Base-by-base conservation (phyloP, 2,329 filamentous ascomycete species). In the Xylariaceae sp. region DNA sequence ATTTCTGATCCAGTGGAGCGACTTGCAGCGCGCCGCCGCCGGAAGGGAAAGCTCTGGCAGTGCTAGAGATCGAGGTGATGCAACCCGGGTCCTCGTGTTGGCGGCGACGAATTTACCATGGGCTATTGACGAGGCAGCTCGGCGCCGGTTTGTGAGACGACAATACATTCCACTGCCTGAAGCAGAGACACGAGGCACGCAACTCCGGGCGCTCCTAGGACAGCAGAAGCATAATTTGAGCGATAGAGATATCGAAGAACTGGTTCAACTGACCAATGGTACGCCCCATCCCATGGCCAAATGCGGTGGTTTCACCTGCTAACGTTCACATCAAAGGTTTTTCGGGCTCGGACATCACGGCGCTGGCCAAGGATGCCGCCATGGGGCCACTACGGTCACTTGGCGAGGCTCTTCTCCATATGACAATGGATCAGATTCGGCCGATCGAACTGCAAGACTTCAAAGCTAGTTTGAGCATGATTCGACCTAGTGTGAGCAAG, bases 141-240 rank as follows among this genome's bases (percentile, higher is more conserved):
- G 93, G 47, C 76, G 93, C 45, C 77, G 93, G 40, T 98, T 98
- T 62, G 92, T 96, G 12, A 76, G 93, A 52, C 79, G 93, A 48
- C 93, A 97, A 66, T 98, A 98, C 64, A 98, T 98, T 49, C 92
- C 93, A 1, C 69, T 98, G 8, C 93, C 93, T 0, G 93, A 97
- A 63, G 79, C 83, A 10, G 80, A 85, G 54, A 95, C 94, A 1
- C 78, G 93, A 45, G 83, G 82, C 45, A 77, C 80, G 40, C 93
- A 98, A 60, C 68, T 98, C 36, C 77, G 79, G 52, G 94, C 82
- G 6, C 69, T 98, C 5, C 66, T 98, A 20, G 83, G 86, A 22
- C 86, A 94, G 58, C 93, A 97, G 65, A 94, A 94, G 57, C 90
- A 96, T 59, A 80, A 76, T 45, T 69, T 98, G 17, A 79, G 72